Percentiles rank a stretch among this genome's conserved stretches.
These are phyloP conservation scores for Ormosia semicastrata DNA, from an alignment of 306 rosid genomes.

Conservation along the genomic window DNA sequence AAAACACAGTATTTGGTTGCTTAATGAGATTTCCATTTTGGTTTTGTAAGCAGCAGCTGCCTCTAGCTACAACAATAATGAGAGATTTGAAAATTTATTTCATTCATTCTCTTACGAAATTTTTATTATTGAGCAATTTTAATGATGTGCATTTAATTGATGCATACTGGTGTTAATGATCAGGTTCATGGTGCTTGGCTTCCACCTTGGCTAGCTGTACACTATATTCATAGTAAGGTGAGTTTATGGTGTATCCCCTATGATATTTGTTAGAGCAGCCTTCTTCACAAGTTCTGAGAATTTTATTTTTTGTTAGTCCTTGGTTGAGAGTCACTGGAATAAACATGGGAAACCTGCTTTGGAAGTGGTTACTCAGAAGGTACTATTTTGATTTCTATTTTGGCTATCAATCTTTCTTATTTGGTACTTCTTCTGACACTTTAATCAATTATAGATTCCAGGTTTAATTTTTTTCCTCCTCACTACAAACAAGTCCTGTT, in stretches of 20 bases:
- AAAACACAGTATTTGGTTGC: neutral
- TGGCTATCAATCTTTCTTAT: slow-evolving; percentile 9
- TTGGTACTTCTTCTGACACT: neutral
- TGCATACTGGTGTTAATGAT: slow-evolving; percentile 31
- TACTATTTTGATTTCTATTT: slow-evolving; percentile 32
- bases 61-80: neutral
- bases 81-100: neutral
- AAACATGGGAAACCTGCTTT: slow-evolving; percentile 75
- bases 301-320: slow-evolving; percentile 45
- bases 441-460: neutral
- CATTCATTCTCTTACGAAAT: slow-evolving; percentile 1
- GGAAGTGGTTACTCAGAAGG: slow-evolving; percentile 68
- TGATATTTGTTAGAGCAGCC: slow-evolving; percentile 5
- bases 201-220: slow-evolving; percentile 90
- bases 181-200: slow-evolving; percentile 91
- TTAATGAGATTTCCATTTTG: neutral
- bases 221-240: slow-evolving; percentile 62
- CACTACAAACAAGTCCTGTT: neutral
- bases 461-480: slow-evolving; percentile 15
- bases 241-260: slow-evolving; percentile 9
- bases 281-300: slow-evolving; percentile 28
- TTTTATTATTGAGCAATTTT: neutral
- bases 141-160: slow-evolving; percentile 17
- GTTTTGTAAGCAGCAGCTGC: neutral
- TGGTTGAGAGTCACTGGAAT: slow-evolving; percentile 59